phyloP scores from a whole-genome alignment of 306 rosid species.

The Fragaria nilgerrensis region DNA sequence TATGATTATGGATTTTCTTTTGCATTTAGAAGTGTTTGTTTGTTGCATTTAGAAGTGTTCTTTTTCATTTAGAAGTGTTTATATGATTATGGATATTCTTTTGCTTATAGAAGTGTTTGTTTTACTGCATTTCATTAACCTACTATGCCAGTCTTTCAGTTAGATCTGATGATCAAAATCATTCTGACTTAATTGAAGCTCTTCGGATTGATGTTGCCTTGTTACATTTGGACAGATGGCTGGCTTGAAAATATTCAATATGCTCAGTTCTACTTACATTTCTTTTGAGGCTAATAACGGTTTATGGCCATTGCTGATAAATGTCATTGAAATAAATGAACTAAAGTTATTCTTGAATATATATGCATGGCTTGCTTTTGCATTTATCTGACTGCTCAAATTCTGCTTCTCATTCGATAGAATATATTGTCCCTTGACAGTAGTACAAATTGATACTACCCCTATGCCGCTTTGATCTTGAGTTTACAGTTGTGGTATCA shows the following conservation, averaged over 20 bases:
- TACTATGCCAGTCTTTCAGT: neutral
- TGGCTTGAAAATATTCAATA: neutral
- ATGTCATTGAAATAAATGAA: neutral
- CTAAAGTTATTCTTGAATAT: conserved; percentile 3
- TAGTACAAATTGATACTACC: conserved; percentile 35
- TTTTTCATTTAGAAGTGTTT: too few relatives aligned
- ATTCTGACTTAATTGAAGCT: neutral
- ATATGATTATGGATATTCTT: neutral
- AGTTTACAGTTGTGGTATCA: conserved; percentile 22
- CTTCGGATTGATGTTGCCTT: neutral
- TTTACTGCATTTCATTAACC: neutral
- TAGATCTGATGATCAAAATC: neutral
- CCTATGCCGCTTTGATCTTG: conserved; percentile 27
- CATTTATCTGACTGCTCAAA: conserved; percentile 2
- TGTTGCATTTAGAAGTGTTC: neutral
- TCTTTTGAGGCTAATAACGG: neutral
- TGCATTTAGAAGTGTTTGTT: neutral
- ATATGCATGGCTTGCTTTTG: neutral
- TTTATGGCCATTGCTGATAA: neutral
- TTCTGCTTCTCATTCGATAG: conserved; percentile 11
- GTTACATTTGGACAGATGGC: neutral
- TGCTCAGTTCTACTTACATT: neutral
- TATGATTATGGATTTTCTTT: neutral
- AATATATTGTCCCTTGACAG: conserved; percentile 21
- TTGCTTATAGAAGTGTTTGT: neutral